Conservation (phyloP, 2,329 filamentous ascomycete species). For the Endoconidiophora laricicola region DNA sequence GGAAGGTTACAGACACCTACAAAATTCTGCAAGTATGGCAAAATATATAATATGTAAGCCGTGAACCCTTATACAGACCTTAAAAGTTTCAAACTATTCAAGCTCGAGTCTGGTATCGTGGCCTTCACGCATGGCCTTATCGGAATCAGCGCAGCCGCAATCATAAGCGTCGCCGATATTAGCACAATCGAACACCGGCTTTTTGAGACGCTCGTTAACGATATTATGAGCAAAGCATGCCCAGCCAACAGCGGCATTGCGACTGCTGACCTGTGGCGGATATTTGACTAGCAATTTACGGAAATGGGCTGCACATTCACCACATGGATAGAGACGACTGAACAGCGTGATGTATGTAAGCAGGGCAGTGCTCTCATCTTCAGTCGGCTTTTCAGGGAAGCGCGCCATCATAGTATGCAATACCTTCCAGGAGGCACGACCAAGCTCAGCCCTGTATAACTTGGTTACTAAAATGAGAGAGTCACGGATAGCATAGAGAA, state of each 20-base stretch:
- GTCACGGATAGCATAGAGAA: constrained; percentile 2
- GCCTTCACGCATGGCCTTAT: constrained; percentile 25
- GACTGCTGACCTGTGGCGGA: constrained; percentile 47
- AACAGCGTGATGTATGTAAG: constrained; percentile 51
- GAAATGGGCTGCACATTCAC: constrained; percentile 53
- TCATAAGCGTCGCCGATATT: constrained; percentile 57
- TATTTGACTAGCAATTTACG: constrained; percentile 42
- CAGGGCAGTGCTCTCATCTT: constrained; percentile 45
- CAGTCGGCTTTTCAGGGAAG: constrained; percentile 47
- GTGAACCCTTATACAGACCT: too few relatives aligned
- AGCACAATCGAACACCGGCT: constrained; percentile 46
- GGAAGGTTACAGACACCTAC: not conserved
- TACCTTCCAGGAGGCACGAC: constrained; percentile 52
- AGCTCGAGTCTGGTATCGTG: constrained; percentile 18
- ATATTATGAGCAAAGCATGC: constrained; percentile 51
- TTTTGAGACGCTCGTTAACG: constrained; percentile 47
- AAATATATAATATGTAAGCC: not conserved
- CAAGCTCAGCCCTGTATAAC: constrained; percentile 39
- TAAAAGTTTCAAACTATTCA: constrained; percentile 11
- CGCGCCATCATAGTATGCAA: constrained; percentile 55
- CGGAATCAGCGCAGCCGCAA: constrained; percentile 53
- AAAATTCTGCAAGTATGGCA: not conserved
- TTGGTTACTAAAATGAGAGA: constrained; percentile 6
- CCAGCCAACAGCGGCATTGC: constrained; percentile 50
- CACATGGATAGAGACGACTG: constrained; percentile 52